Evolutionary conservation across 345 rosid species (phyloP).

Genomic region (Eutrema yunnanense): DNA sequence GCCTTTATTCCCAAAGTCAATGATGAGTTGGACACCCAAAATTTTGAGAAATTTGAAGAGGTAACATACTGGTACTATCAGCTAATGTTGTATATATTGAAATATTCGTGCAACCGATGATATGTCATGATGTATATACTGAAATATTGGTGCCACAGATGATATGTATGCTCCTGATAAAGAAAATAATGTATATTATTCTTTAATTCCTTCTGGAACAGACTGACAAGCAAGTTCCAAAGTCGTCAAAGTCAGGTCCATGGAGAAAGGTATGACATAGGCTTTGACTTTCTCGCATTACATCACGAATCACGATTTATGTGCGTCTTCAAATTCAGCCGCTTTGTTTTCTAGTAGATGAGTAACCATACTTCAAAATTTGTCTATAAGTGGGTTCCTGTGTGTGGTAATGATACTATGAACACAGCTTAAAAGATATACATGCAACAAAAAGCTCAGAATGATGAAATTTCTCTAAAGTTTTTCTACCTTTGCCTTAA

Average conservation of each 20-base stretch:
- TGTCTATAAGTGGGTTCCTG: neutral
- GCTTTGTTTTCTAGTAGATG: neutral
- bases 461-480: no score
- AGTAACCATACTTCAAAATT: neutral
- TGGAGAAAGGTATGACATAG: slow-evolving; percentile 70
- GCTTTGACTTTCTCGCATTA: neutral
- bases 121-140: slow-evolving; percentile 1
- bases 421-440: neutral
- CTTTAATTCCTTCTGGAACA: slow-evolving; percentile 34
- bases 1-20: slow-evolving; percentile 97
- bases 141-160: slow-evolving; percentile 4
- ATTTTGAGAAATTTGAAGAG: slow-evolving; percentile 98
- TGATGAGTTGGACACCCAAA: slow-evolving; percentile 97
- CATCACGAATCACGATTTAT: neutral
- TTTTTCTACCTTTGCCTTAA: no score
- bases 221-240: slow-evolving; percentile 63
- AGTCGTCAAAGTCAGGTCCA: slow-evolving; percentile 67
- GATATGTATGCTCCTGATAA: slow-evolving; percentile 1
- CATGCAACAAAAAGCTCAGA: neutral
- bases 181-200: slow-evolving; percentile 12
- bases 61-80: slow-evolving; percentile 33
- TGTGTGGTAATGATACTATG: neutral
- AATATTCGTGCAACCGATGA: neutral
- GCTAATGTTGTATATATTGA: neutral
- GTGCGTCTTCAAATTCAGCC: neutral